A percentile compares a stretch with the other conserved stretches of the same genome.
phyloP scores from a whole-genome alignment of 129 eudicot species.

The Flaveria sonorensis region DNA sequence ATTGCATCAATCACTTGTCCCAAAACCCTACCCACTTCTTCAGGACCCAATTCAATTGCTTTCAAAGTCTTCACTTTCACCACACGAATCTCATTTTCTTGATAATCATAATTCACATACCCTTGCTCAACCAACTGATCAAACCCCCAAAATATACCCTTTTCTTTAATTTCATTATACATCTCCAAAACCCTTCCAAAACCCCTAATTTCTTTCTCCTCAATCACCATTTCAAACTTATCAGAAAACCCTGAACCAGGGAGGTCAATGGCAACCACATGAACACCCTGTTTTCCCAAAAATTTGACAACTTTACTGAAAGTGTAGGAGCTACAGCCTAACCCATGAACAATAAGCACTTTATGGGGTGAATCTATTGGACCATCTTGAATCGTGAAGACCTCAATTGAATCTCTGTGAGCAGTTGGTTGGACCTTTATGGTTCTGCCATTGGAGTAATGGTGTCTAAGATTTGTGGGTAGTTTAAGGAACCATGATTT shows the following conservation, averaged over 20 bases:
- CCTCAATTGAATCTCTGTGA: conserved; percentile 55
- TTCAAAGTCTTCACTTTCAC: conserved; percentile 41
- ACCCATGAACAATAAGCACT: conserved; percentile 71
- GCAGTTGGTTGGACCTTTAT: conserved; percentile 64
- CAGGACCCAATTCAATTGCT: conserved; percentile 62
- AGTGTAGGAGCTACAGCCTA: conserved; percentile 66
- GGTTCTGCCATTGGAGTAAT: conserved; percentile 69
- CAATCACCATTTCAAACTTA: conserved; percentile 47
- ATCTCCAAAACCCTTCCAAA: conserved; percentile 53
- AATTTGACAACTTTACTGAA: conserved; percentile 48
- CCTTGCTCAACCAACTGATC: conserved; percentile 92
- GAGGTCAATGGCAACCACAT: conserved; percentile 60
- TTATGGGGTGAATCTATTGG: conserved; percentile 38
- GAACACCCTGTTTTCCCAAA: conserved; percentile 50
- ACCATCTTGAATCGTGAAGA: conserved; percentile 65
- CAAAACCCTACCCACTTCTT: conserved; percentile 77
- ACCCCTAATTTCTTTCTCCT: conserved; percentile 49
- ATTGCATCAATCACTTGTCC: conserved; percentile 71
- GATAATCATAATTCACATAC: conserved; percentile 56
- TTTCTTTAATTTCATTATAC: conserved; percentile 69
- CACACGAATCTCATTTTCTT: conserved; percentile 44
- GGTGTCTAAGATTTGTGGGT: conserved; percentile 59
- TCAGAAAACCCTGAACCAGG: conserved; percentile 95
- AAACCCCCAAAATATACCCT: conserved; percentile 94
- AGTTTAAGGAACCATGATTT: conserved; percentile 73